Conservation (phyloP, 345 rosid genomes). For the Acer saccharum region DNA sequence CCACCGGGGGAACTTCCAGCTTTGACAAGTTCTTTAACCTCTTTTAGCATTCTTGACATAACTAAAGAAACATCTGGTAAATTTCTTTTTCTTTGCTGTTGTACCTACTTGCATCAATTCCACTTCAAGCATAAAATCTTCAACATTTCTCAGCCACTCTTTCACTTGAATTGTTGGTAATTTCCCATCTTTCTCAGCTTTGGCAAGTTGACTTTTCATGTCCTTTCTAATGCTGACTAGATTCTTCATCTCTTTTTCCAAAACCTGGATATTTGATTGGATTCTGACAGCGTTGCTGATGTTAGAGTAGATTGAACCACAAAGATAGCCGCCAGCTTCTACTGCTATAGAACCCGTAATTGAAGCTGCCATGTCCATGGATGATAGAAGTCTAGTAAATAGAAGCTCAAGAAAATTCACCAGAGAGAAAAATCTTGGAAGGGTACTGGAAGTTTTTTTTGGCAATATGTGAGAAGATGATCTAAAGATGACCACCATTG, state of each 20-base stretch:
- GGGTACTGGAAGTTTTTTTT: no score
- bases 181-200: conserved; percentile 24
- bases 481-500: not conserved
- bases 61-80: conserved; percentile 10
- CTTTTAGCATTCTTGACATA: conserved; percentile 21
- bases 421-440: no score
- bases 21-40: conserved; percentile 23
- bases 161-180: conserved; percentile 23
- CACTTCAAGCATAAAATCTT: not conserved
- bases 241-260: conserved; percentile 23
- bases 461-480: not conserved
- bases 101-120: not conserved
- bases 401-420: not conserved
- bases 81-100: not conserved
- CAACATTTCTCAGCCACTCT: conserved; percentile 15
- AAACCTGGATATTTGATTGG: conserved; percentile 27
- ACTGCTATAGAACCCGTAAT: conserved; percentile 25
- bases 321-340: conserved; percentile 24
- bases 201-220: conserved; percentile 22
- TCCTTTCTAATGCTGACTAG: conserved; percentile 18
- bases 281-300: conserved; percentile 19
- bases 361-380: conserved; percentile 28
- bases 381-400: conserved; percentile 3
- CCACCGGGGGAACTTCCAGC: conserved; percentile 26
- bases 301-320: conserved; percentile 28